phyloP scores from a whole-genome alignment of 768 basidiomycete genomes.

The Xerocomus spinulosus region DNA sequence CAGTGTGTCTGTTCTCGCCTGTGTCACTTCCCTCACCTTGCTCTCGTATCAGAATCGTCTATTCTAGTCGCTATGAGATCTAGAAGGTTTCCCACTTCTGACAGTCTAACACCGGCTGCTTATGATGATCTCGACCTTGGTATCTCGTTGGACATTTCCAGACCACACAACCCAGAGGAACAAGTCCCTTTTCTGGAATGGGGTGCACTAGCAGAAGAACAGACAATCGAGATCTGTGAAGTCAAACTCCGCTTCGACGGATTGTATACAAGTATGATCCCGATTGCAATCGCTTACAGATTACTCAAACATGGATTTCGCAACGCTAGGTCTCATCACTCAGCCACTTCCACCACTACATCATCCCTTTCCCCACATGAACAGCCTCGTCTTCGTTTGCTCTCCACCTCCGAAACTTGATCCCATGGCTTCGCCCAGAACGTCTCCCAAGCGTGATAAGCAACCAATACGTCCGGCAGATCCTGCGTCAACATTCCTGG shows the following conservation, averaged over 20 bases:
- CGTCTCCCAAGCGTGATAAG: slow-evolving; percentile 27
- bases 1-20: neutral
- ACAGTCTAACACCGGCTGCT: slow-evolving; percentile 22
- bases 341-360: slow-evolving; percentile 46
- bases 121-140: slow-evolving; percentile 42
- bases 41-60: slow-evolving; percentile 41
- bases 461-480: slow-evolving; percentile 21
- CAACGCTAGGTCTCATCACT: slow-evolving; percentile 36
- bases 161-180: slow-evolving; percentile 22
- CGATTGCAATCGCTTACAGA: neutral
- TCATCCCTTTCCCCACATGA: slow-evolving; percentile 34
- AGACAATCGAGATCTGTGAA: slow-evolving; percentile 56
- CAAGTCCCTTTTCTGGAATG: slow-evolving; percentile 30
- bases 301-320: slow-evolving; percentile 3
- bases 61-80: slow-evolving; percentile 64
- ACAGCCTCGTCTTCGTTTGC: slow-evolving; percentile 45
- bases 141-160: slow-evolving; percentile 24
- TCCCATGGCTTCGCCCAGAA: slow-evolving; percentile 22
- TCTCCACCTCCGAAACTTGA: slow-evolving; percentile 30
- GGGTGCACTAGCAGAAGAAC: slow-evolving; percentile 60
- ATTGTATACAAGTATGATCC: slow-evolving; percentile 37
- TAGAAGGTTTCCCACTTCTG: slow-evolving; percentile 41
- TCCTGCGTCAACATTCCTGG: slow-evolving; percentile 41
- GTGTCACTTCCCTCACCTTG: neutral
- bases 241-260: slow-evolving; percentile 50